Conservation (phyloP, 2,329 filamentous ascomycete genomes). For the Geosmithia putterillii region DNA sequence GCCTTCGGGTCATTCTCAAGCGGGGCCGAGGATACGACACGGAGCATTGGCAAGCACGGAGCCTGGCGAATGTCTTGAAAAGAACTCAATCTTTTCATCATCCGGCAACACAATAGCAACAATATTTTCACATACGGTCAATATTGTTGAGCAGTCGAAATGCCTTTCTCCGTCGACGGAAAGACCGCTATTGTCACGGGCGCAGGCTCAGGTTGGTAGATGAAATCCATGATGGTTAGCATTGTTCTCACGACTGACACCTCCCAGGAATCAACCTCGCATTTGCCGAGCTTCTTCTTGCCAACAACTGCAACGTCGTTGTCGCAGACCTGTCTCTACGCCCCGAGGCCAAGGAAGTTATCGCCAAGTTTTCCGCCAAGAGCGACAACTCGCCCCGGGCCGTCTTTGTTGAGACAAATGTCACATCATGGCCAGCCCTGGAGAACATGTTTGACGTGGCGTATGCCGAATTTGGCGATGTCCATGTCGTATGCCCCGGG, state of each 20-base stretch:
- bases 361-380: conserved; percentile 7
- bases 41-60: too few species aligned
- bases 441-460: conserved; percentile 19
- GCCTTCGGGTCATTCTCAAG: background rate
- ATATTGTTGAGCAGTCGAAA: background rate
- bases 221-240: background rate
- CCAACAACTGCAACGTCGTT: conserved; percentile 28
- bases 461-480: conserved; percentile 19
- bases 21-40: background rate
- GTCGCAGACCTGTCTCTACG: conserved; percentile 29
- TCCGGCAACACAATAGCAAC: too few species aligned
- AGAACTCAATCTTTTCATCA: too few species aligned
- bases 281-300: conserved; percentile 29
- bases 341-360: conserved; percentile 24
- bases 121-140: background rate
- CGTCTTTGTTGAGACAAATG: conserved; percentile 30
- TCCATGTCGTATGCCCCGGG: conserved; percentile 30
- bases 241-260: background rate
- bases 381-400: conserved; percentile 13
- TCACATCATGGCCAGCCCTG: conserved; percentile 27
- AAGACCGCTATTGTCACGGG: conserved; percentile 17
- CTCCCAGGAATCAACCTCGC: conserved; percentile 26
- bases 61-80: background rate
- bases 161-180: conserved; percentile 10
- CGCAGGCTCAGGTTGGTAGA: conserved; percentile 12